These are phyloP conservation scores for Coemansia sp. DNA, from an alignment of 192 early-diverging fungal species.

Conservation along the genomic window DNA sequence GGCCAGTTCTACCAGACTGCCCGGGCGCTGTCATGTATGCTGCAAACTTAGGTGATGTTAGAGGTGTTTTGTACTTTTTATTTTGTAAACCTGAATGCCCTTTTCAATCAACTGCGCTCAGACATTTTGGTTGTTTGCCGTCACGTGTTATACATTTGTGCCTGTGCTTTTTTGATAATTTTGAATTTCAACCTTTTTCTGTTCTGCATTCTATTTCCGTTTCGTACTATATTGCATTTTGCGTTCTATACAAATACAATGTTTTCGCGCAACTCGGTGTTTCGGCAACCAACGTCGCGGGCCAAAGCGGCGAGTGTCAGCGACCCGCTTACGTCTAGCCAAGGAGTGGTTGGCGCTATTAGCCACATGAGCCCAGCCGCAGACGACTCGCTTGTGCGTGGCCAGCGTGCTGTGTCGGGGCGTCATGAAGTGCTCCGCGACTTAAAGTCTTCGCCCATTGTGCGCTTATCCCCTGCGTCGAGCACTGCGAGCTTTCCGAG, in stretches of 20 bases:
- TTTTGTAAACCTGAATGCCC: neutral
- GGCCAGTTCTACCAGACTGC: no score
- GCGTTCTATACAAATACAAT: conserved; percentile 1
- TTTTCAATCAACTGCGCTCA: no score
- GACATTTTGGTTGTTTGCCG: no score
- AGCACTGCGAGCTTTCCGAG: conserved; percentile 30
- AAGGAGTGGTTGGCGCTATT: conserved; percentile 22
- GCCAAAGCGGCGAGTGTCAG: conserved; percentile 4
- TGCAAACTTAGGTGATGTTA: conserved; percentile 9
- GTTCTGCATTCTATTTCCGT: neutral
- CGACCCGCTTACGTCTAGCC: conserved; percentile 30
- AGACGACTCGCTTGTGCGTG: conserved; percentile 9
- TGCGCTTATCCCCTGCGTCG: neutral
- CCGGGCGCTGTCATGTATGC: conserved; percentile 17
- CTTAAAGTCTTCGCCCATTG: conserved; percentile 5
- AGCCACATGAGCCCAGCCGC: conserved; percentile 27
- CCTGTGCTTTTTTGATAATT: neutral
- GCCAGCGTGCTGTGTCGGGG: conserved; percentile 9
- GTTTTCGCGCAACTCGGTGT: conserved; percentile 26
- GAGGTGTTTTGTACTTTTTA: conserved; percentile 1
- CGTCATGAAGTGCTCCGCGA: conserved; percentile 34
- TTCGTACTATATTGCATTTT: neutral
- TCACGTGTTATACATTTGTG: neutral
- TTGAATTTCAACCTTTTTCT: neutral
- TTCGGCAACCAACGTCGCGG: conserved; percentile 7